Percentiles rank a stretch among this genome's conserved stretches.
These are phyloP conservation scores for Candida cerambycidarum DNA, from an alignment of 805 yeast genomes.

Conservation along the genomic window DNA sequence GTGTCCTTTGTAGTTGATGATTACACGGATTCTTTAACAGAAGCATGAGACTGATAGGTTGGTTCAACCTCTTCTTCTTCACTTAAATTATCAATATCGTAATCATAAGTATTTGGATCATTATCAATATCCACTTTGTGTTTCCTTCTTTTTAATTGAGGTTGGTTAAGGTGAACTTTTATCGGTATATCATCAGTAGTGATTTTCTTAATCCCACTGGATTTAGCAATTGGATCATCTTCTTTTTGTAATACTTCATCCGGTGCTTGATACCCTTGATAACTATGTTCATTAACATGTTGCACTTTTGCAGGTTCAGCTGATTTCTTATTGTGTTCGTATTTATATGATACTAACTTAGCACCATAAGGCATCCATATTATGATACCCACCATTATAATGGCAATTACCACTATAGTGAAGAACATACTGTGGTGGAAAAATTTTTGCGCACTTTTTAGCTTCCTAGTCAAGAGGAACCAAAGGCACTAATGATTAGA, in stretches of 20 bases:
- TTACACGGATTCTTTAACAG: neutral
- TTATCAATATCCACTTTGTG: slow-evolving; percentile 33
- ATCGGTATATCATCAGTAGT: slow-evolving; percentile 40
- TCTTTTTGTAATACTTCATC: slow-evolving; percentile 27
- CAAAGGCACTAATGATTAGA: neutral
- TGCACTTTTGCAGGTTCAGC: neutral
- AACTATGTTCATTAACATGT: slow-evolving; percentile 7
- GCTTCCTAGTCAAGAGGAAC: neutral
- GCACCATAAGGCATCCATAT: slow-evolving; percentile 49
- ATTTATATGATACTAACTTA: slow-evolving; percentile 47
- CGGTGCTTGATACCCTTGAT: slow-evolving; percentile 40
- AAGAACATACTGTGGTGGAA: slow-evolving; percentile 29
- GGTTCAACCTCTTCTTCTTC: slow-evolving; percentile 19
- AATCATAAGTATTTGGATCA: slow-evolving; percentile 43
- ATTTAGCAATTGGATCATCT: slow-evolving; percentile 7
- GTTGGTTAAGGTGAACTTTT: slow-evolving; percentile 27
- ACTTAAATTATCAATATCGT: slow-evolving; percentile 45
- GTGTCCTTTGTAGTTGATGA: too few relatives aligned
- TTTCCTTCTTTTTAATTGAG: slow-evolving; percentile 26
- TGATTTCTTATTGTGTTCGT: slow-evolving; percentile 28
- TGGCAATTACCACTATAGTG: slow-evolving; percentile 38
- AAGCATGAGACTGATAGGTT: neutral
- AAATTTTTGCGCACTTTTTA: neutral
- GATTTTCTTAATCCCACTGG: slow-evolving; percentile 26
- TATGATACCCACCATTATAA: slow-evolving; percentile 40